Evolutionary conservation across 192 early-diverging fungal species (phyloP), one percentile per base, ranked within the genome.

Genomic region (Diversispora epigaea): DNA sequence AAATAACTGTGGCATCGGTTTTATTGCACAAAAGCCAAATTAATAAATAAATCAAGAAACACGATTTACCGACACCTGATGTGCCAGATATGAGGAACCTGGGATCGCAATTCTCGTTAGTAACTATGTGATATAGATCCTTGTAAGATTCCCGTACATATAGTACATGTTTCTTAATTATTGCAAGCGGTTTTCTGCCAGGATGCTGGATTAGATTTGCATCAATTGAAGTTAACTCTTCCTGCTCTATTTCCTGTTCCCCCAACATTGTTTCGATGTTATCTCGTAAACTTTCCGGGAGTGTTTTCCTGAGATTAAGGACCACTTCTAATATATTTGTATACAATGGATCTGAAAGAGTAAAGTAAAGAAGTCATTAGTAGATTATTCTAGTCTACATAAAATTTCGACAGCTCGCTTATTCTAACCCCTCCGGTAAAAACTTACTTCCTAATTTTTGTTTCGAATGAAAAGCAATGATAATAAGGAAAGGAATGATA

Each of bases 1-100:
- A 68, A 50, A 68, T 68, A 9, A 68, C n/a, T 10, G 65, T 68
- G 39, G 43, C n/a, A 68, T 68, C 17, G 15, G 32, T 41, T 43
- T n/a, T 4, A 3, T 45, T 67, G 12, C 45, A 25, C 19, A 49
- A 68, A 12, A 68, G 45, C 43, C 39, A 44, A n/a, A 68, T 68
- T 68, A 68, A 49, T 47, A 68, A 47, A 68, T 68, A 68, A 22
- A 68, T 9, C 66, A 68, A 15, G 45, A 68, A 68, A 22, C 65
- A 47, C 46, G 65, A 25, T 68, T 68, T 68, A 15, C 66, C 45
- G n/a, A 68, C 66, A 68, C 66, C 66, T 50, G 66, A 68, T n/a
- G 19, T 68, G 66, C 64, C 64, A 67, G 64, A 19, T 67, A 67
- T 67, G 15, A 68, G 46, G 45, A 68, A 68, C 21, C 3, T 49